phyloP scores from a whole-genome alignment of 192 early-diverging fungal species.

The Umbelopsis vinacea region DNA sequence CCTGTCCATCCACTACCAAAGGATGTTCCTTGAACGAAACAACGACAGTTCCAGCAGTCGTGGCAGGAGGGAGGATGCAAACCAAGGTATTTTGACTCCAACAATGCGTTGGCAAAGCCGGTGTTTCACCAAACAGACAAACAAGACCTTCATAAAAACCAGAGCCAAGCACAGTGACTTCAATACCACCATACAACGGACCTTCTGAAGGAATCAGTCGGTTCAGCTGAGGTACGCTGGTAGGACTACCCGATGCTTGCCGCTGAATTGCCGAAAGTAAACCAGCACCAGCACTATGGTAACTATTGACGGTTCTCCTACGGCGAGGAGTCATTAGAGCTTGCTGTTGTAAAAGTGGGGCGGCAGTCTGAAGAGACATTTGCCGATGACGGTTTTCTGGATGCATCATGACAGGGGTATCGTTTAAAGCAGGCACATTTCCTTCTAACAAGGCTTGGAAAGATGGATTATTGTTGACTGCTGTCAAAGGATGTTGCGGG shows the following conservation, averaged over 20 bases:
- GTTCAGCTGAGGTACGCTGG: conserved; percentile 53
- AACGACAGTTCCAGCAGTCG: conserved; percentile 73
- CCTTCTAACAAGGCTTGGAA: not conserved
- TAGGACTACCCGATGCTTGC: not conserved
- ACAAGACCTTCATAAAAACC: conserved; percentile 77
- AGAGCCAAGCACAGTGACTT: conserved; percentile 81
- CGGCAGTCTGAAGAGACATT: not conserved
- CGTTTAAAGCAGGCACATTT: not conserved
- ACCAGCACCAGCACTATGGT: not conserved
- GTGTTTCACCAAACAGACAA: conserved; percentile 75
- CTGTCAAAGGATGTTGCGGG: not conserved
- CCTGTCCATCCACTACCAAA: conserved; percentile 41
- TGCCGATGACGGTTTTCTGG: conserved; percentile 10
- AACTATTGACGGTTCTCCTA: not conserved
- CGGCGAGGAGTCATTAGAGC: not conserved
- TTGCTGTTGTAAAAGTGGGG: not conserved
- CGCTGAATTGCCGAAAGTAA: conserved; percentile 7
- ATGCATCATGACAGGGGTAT: not conserved
- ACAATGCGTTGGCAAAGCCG: conserved; percentile 74
- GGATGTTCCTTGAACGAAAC: conserved; percentile 61
- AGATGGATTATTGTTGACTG: not conserved
- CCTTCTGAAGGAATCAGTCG: conserved; percentile 84
- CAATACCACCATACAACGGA: conserved; percentile 85
- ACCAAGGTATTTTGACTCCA: conserved; percentile 82
- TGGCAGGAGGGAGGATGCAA: conserved; percentile 81